These are phyloP conservation scores for Moricandia arvensis DNA, from an alignment of 345 rosid genomes.

Conservation along the genomic window DNA sequence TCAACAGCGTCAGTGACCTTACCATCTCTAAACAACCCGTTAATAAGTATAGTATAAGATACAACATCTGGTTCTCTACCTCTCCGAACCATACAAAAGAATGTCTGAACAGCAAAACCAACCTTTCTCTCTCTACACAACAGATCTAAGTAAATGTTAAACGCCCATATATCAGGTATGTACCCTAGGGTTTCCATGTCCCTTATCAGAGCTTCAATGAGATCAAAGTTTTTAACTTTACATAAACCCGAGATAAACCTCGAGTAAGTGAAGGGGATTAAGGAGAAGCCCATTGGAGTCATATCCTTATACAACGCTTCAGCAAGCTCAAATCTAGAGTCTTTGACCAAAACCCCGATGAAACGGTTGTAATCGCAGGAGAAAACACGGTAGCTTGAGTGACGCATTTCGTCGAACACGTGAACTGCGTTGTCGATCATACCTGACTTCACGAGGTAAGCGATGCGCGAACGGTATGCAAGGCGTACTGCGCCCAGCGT, in stretches of 20 bases:
- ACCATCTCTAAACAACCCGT: constrained; percentile 61
- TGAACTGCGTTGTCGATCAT: constrained; percentile 69
- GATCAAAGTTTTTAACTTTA: constrained; percentile 50
- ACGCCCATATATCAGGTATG: constrained; percentile 82
- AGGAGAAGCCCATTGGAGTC: constrained; percentile 71
- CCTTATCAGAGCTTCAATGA: constrained; percentile 52
- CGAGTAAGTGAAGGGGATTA: constrained; percentile 80
- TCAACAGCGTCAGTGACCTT: constrained; percentile 52
- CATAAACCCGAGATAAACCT: constrained; percentile 90
- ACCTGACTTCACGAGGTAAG: constrained; percentile 62
- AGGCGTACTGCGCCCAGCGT: constrained; percentile 87
- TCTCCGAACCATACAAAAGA: constrained; percentile 49
- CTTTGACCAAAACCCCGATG: constrained; percentile 67
- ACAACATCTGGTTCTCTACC: constrained; percentile 91
- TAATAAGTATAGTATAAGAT: constrained; percentile 68
- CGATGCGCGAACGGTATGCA: constrained; percentile 68
- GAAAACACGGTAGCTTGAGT: constrained; percentile 69
- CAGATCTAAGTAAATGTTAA: constrained; percentile 69
- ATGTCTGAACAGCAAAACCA: constrained; percentile 60
- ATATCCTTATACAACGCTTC: constrained; percentile 57
- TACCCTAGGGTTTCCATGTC: constrained; percentile 71
- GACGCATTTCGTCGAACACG: constrained; percentile 91
- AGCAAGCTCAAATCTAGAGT: constrained; percentile 70
- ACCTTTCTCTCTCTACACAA: constrained; percentile 55
- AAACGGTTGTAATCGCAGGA: constrained; percentile 81